phyloP scores from a whole-genome alignment of 495 filamentous ascomycete genomes.

The Penicillium subrubescens region DNA sequence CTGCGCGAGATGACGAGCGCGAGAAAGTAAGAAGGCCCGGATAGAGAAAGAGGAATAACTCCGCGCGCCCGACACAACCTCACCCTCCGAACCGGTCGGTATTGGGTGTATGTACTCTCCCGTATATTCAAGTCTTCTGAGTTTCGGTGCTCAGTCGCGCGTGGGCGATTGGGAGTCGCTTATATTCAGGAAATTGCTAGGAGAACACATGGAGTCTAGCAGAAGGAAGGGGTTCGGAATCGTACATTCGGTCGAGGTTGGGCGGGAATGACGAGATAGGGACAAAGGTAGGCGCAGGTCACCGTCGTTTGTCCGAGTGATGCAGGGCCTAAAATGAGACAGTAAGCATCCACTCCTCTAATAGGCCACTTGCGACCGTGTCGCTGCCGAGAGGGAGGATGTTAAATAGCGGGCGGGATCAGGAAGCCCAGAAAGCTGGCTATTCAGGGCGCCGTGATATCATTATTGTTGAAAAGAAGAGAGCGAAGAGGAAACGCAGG shows the following conservation, averaged over 20 bases:
- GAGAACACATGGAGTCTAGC: slow-evolving; percentile 51
- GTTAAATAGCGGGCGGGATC: slow-evolving; percentile 17
- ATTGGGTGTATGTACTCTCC: slow-evolving; percentile 14
- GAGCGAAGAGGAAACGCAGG: background rate
- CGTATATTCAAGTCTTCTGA: slow-evolving; percentile 20
- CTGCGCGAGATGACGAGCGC: slow-evolving; percentile 15
- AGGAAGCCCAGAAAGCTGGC: slow-evolving; percentile 14
- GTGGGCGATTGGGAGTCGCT: slow-evolving; percentile 40
- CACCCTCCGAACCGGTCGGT: slow-evolving; percentile 20
- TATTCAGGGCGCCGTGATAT: slow-evolving; percentile 22
- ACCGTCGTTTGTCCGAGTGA: slow-evolving; percentile 33
- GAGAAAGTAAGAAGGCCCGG: slow-evolving; percentile 30
- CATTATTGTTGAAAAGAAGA: slow-evolving; percentile 25
- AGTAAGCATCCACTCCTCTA: slow-evolving; percentile 24
- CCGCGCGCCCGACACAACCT: slow-evolving; percentile 24
- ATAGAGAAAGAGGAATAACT: slow-evolving; percentile 13
- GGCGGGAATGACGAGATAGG: slow-evolving; percentile 22
- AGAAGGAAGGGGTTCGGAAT: slow-evolving; percentile 28
- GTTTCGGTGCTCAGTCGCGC: slow-evolving; percentile 30
- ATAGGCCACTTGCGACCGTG: slow-evolving; percentile 18
- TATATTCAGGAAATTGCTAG: slow-evolving; percentile 41
- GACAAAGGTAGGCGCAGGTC: slow-evolving; percentile 31
- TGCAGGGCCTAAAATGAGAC: slow-evolving; percentile 25
- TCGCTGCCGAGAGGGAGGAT: slow-evolving; percentile 15
- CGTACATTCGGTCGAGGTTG: slow-evolving; percentile 32